phyloP scores from a whole-genome alignment of 2,329 filamentous ascomycete species.

The Xylariomycetidae sp. region DNA sequence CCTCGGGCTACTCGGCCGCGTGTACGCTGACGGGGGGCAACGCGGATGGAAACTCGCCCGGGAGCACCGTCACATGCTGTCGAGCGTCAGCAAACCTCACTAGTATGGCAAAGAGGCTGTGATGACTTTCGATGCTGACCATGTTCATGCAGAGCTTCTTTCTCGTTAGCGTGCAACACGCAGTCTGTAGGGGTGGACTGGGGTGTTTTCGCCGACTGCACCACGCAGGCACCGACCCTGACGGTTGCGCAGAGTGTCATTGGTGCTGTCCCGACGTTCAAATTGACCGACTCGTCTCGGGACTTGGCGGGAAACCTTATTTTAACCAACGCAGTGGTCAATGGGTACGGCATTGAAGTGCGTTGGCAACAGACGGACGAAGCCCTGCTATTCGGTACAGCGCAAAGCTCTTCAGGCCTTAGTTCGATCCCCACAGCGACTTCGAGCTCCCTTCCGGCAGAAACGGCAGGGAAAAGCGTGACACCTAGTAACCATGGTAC shows the following conservation, averaged over 20 bases:
- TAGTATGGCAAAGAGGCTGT: too few species aligned
- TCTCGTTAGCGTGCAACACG: constrained; percentile 3
- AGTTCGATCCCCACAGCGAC: too few species aligned
- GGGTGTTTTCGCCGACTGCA: constrained; percentile 4
- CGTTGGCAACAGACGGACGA: constrained; percentile 7
- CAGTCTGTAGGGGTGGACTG: constrained; percentile 1
- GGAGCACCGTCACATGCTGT: constrained; percentile 6
- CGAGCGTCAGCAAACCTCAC: not conserved
- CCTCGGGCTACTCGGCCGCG: constrained; percentile 5
- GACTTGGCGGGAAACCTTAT: constrained; percentile 1
- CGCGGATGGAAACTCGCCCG: constrained; percentile 1
- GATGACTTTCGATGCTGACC: too few species aligned
- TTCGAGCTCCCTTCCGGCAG: too few species aligned
- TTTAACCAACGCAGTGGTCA: constrained; percentile 1
- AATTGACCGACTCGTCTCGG: not conserved
- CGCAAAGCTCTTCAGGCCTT: too few species aligned
- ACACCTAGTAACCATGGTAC: too few species aligned
- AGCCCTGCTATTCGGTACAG: constrained; percentile 2
- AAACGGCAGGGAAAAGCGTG: too few species aligned
- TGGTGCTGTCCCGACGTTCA: not conserved
- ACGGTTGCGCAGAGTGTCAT: constrained; percentile 1
- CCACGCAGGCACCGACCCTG: not conserved
- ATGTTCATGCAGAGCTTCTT: too few species aligned
- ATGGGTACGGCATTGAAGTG: constrained; percentile 5
- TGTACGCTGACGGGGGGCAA: constrained; percentile 1